A percentile compares a stretch with the other conserved stretches of the same genome.
Conservation (phyloP, 2,329 filamentous ascomycete genomes). For the Calonectria pseudoreteaudii region DNA sequence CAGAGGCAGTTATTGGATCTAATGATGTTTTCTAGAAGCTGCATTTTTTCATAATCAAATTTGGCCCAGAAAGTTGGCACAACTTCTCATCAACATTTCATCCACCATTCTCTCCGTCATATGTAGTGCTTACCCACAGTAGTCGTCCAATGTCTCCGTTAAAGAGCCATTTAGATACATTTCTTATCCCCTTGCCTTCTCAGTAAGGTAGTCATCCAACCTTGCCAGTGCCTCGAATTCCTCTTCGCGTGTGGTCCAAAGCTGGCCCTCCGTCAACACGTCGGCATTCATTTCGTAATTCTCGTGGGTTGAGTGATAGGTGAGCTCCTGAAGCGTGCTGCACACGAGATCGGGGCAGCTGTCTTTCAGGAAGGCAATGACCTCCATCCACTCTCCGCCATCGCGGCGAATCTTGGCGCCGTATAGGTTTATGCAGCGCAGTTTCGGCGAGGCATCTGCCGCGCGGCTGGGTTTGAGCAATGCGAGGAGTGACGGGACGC, state of each 20-base stretch:
- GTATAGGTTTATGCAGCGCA: neutral
- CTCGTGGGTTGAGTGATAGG: neutral
- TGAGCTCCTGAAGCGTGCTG: neutral
- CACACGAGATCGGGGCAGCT: neutral
- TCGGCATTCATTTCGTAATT: neutral
- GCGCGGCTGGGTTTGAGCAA: neutral
- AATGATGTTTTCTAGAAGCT: neutral
- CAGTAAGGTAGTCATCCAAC: neutral
- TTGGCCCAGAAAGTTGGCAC: neutral
- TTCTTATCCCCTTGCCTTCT: neutral
- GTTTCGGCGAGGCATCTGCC: neutral
- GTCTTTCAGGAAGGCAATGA: neutral
- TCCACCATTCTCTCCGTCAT: neutral
- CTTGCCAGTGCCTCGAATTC: neutral
- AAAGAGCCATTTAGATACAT: neutral
- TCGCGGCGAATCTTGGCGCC: neutral
- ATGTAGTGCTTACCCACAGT: too few species aligned
- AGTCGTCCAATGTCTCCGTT: too few species aligned
- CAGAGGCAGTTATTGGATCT: neutral
- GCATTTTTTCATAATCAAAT: neutral
- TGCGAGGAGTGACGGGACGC: neutral
- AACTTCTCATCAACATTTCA: neutral
- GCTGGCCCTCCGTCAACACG: fast-evolving
- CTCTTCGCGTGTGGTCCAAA: neutral
- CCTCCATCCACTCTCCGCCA: neutral